Evolutionary conservation across 2,329 filamentous ascomycete species (phyloP).

Genomic region (Pseudocercospora fijiensis): DNA sequence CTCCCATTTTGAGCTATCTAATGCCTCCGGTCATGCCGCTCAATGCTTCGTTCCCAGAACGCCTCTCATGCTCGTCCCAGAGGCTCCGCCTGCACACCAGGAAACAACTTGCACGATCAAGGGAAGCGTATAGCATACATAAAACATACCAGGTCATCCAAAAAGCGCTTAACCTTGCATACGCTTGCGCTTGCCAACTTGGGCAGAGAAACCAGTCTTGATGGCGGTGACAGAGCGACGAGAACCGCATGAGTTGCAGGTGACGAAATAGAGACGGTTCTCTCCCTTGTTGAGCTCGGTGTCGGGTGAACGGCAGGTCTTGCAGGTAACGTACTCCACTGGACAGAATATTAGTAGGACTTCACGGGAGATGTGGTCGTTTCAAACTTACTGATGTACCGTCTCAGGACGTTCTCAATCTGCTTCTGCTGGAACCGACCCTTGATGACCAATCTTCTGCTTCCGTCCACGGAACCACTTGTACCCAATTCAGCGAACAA

Average conservation of each 20-base stretch:
- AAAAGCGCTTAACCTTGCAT: slow-evolving; percentile 50
- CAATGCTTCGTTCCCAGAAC: slow-evolving; percentile 1
- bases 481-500: slow-evolving; percentile 98
- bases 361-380: not conserved
- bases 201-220: slow-evolving; percentile 99
- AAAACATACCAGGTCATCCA: not conserved
- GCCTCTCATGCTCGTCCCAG: slow-evolving; percentile 5
- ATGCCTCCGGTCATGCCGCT: slow-evolving; percentile 1
- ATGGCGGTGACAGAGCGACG: slow-evolving; percentile 90
- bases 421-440: slow-evolving; percentile 99
- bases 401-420: slow-evolving; percentile 93
- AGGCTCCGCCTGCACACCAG: slow-evolving; percentile 5
- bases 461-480: slow-evolving; percentile 90
- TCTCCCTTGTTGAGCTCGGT: slow-evolving; percentile 98
- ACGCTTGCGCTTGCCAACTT: slow-evolving; percentile 98
- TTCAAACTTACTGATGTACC: slow-evolving; percentile 76
- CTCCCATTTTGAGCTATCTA: slow-evolving; percentile 4
- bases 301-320: slow-evolving; percentile 92
- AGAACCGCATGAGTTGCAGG: slow-evolving; percentile 71
- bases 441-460: slow-evolving; percentile 92
- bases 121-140: slow-evolving; percentile 4
- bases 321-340: slow-evolving; percentile 98
- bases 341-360: slow-evolving; percentile 28
- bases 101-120: slow-evolving; percentile 1
- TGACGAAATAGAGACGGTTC: slow-evolving; percentile 98